Evolutionary conservation across 1,284 basidiomycete genomes (phyloP), one percentile per base, ranked within the genome.

Genomic region (Hymenochaete sp.): DNA sequence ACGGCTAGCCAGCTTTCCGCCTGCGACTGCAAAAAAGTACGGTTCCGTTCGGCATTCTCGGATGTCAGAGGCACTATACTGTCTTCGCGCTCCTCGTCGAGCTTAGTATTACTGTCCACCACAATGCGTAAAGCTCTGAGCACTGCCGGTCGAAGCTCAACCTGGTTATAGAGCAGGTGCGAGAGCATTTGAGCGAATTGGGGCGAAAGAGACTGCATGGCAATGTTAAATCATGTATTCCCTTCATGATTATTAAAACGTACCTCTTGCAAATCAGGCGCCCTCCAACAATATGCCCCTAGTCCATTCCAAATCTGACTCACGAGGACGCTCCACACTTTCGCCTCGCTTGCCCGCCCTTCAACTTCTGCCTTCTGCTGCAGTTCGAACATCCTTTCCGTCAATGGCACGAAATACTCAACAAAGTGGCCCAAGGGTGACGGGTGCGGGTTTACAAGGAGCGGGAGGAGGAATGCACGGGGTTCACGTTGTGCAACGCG

Each of bases 271-370:
- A 84, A 61, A 54, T 85, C 78, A n/a, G 63, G 56, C 32, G 77
- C 65, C 14, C 67, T 73, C 58, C 73, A 72, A 53, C 93, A 83
- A 64, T 97, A 97, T 13, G 86, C 78, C 3, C 83, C 79, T 53
- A 98, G 76, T 42, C 93, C 92, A 50, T 79, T 73, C 95, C 95
- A 98, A 38, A 96, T 79, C 63, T 98, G 95, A 25, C 85, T 80
- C 29, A 96, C 82, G 26, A 98, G 72, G 8, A 95, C 91, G 55
- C 80, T 86, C 85, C 90, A 97, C 38, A 97, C 81, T 65, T 98
- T 98, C 14, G 85, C 87, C 63, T 98, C 93, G 4, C 89, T 78
- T 38, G 71, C 71, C 38, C 82, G 77, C 10, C 75, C 79, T 38
- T 79, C 81, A 3, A 71, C 66, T 51, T 87, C 83, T 0, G 88